Conservation (phyloP, 2,329 filamentous ascomycete genomes). For the Pseudocercospora fijiensis region DNA sequence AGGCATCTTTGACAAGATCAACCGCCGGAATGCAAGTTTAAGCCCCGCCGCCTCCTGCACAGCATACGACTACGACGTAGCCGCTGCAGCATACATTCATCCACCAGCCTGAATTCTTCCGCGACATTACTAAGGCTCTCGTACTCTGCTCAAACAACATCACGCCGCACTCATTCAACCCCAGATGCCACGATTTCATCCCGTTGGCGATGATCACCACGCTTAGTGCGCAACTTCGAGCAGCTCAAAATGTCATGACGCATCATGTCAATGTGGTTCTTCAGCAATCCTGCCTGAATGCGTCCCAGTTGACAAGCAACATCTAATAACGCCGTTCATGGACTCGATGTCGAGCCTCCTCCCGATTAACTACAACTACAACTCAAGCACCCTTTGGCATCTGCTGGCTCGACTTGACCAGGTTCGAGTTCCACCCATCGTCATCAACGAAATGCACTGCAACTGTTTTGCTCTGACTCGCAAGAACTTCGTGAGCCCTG, state of each 20-base stretch:
- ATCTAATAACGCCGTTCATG: background rate
- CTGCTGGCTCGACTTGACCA: background rate
- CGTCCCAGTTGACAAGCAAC: background rate
- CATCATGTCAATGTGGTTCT: constrained; percentile 1
- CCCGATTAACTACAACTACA: background rate
- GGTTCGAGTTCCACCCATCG: background rate
- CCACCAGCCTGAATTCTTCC: constrained; percentile 17
- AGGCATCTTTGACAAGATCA: background rate
- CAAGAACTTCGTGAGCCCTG: background rate
- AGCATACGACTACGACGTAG: background rate
- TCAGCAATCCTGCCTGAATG: background rate
- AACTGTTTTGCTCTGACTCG: background rate
- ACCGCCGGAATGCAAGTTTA: too few relatives aligned
- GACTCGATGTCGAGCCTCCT: background rate
- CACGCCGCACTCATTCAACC: background rate
- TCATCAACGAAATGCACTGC: background rate
- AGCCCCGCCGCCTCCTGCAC: too few relatives aligned
- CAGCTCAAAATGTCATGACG: background rate
- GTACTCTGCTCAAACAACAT: background rate
- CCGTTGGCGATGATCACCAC: constrained; percentile 2
- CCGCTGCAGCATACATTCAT: constrained; percentile 16
- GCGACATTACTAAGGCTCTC: constrained; percentile 13
- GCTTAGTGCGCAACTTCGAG: background rate
- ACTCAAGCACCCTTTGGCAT: background rate
- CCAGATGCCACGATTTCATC: constrained; percentile 4